These are phyloP conservation scores for Amanita pseudoporphyria DNA, from an alignment of 768 basidiomycete species.

Conservation along the genomic window DNA sequence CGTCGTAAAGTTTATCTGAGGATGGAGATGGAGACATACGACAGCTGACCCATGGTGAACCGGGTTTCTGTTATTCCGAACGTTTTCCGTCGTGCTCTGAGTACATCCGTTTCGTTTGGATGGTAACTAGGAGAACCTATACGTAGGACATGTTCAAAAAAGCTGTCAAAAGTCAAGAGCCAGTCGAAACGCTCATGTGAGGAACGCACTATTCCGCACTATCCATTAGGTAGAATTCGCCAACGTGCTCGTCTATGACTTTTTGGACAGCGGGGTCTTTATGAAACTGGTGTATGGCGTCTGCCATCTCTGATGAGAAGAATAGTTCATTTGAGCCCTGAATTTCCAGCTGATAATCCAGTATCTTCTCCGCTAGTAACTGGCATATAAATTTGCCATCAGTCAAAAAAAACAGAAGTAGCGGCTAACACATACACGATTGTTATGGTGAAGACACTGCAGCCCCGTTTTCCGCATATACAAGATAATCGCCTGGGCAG, in stretches of 20 bases:
- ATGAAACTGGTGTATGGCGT: conserved; percentile 61
- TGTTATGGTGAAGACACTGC: conserved; percentile 59
- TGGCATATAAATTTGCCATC: conserved; percentile 3
- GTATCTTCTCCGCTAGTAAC: conserved; percentile 46
- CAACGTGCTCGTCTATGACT: conserved; percentile 46
- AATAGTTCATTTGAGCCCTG: conserved; percentile 27
- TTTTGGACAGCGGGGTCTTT: conserved; percentile 54
- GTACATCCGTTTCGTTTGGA: conserved; percentile 79
- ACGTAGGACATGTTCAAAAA: conserved; percentile 77
- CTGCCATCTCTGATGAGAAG: conserved; percentile 56
- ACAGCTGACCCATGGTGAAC: conserved; percentile 59
- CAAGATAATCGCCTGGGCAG: conserved; percentile 74
- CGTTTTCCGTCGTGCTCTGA: conserved; percentile 83
- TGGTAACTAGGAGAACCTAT: conserved; percentile 77
- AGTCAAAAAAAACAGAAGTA: conserved; percentile 2
- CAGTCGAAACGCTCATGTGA: neutral
- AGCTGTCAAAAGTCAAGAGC: conserved; percentile 33
- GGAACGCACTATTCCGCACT: conserved; percentile 75
- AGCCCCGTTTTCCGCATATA: conserved; percentile 83
- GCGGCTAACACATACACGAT: conserved; percentile 36
- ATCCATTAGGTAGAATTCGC: conserved; percentile 91
- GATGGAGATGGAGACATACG: conserved; percentile 28
- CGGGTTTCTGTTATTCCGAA: conserved; percentile 87
- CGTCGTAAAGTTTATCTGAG: too few relatives aligned
- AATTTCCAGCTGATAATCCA: conserved; percentile 45